phyloP scores from a whole-genome alignment of 345 rosid genomes.

The Firmiana major region DNA sequence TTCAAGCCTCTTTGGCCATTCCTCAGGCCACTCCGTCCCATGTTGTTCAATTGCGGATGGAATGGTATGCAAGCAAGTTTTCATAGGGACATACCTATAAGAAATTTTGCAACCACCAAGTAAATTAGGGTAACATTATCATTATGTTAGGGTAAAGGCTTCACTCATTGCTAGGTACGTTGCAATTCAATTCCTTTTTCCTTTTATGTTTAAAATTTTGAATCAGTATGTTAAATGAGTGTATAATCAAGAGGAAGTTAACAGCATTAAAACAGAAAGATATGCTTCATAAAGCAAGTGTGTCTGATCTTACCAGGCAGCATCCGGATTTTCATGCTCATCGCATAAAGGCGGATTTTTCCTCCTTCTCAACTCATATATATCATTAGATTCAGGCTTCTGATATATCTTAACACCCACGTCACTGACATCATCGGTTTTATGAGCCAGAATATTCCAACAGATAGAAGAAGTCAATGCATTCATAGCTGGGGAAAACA shows the following conservation, averaged over 20 bases:
- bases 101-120: slow-evolving; percentile 2
- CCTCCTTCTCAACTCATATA: slow-evolving; percentile 75
- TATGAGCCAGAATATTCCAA: slow-evolving; percentile 93
- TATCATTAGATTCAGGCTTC: slow-evolving; percentile 87
- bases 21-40: slow-evolving; percentile 98
- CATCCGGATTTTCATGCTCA: slow-evolving; percentile 86
- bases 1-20: slow-evolving; percentile 94
- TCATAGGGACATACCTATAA: slow-evolving; percentile 77
- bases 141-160: not conserved
- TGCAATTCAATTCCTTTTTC: not conserved
- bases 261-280: slow-evolving; percentile 5
- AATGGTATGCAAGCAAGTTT: slow-evolving; percentile 66
- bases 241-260: not conserved
- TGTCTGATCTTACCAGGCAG: slow-evolving; percentile 68
- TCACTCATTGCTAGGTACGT: not conserved
- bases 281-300: slow-evolving; percentile 2
- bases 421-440: slow-evolving; percentile 85
- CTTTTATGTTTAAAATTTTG: not conserved
- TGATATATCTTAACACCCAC: slow-evolving; percentile 88
- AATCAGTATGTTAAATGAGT: not conserved
- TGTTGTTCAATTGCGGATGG: slow-evolving; percentile 85
- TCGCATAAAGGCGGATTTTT: slow-evolving; percentile 82
- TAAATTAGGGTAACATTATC: not conserved
- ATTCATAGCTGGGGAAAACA: slow-evolving; percentile 61
- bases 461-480: slow-evolving; percentile 74